phyloP scores from a whole-genome alignment of 352 stramenopile genomes.

The Phytopythium sindhum region DNA sequence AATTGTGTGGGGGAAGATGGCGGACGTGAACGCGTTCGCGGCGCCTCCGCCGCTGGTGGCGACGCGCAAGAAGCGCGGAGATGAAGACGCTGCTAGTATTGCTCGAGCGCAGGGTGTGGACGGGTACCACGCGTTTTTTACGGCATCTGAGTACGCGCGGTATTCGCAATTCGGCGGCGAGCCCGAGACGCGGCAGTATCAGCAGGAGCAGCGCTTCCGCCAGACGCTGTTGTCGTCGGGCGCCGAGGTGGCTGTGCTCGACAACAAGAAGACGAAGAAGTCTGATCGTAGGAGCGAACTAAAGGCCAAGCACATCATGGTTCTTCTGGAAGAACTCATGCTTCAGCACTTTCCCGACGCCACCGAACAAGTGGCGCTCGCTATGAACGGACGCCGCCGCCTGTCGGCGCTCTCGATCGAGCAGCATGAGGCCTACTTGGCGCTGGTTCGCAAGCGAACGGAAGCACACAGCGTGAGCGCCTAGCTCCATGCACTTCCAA shows the following conservation, averaged over 20 bases:
- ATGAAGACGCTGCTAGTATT: not conserved
- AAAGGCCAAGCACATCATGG: conserved; percentile 28
- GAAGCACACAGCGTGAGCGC: conserved; percentile 37
- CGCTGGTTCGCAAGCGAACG: conserved; percentile 38
- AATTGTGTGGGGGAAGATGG: conserved; percentile 1
- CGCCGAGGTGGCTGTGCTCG: not conserved
- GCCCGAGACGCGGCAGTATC: conserved; percentile 23
- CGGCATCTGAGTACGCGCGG: conserved; percentile 27
- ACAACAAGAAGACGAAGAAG: not conserved
- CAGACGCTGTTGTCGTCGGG: conserved; percentile 16
- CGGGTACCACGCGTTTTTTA: conserved; percentile 27
- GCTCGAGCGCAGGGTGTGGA: not conserved
- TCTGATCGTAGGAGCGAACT: not conserved
- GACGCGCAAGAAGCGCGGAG: conserved; percentile 51
- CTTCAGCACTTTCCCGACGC: conserved; percentile 15
- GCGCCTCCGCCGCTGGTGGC: conserved; percentile 40
- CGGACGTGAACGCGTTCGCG: conserved; percentile 30
- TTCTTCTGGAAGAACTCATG: conserved; percentile 30
- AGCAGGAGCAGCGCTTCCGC: conserved; percentile 19
- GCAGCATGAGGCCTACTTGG: conserved; percentile 52
- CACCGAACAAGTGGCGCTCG: conserved; percentile 10
- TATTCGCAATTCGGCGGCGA: conserved; percentile 28
- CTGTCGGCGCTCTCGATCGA: conserved; percentile 44
- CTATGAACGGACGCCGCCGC: conserved; percentile 32
- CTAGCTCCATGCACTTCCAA: not conserved